Evolutionary conservation across 73 alveolate genomes (phyloP).

Genomic region (Symbiodinium natans): DNA sequence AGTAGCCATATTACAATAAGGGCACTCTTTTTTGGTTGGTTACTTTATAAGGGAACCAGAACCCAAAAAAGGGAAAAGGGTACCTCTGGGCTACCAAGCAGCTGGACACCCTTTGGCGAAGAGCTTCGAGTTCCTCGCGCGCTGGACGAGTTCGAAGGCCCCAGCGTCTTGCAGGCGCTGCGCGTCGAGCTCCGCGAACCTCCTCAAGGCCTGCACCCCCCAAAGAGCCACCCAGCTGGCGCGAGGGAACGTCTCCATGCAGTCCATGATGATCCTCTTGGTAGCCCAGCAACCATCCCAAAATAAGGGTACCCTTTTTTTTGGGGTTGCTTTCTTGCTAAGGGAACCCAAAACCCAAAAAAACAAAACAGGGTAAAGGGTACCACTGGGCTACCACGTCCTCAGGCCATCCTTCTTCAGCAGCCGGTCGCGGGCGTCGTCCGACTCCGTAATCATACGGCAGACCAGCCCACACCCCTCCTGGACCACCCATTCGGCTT

Average conservation of each 20-base stretch:
- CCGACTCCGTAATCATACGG: not conserved
- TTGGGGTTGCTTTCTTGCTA: no score
- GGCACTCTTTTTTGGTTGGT: no score
- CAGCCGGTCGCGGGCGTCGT: not conserved
- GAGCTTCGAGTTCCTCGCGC: not conserved
- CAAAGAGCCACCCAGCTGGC: constrained; percentile 18
- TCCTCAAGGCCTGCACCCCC: not conserved
- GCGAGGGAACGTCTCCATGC: not conserved
- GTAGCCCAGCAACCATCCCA: no score
- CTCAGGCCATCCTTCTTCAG: not conserved
- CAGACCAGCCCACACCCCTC: not conserved
- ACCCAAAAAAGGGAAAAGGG: no score
- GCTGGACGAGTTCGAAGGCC: constrained; percentile 6
- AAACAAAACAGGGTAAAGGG: no score
- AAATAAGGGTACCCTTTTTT: no score
- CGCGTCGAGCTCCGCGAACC: constrained; percentile 11
- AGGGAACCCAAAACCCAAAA: no score
- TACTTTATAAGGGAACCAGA: no score
- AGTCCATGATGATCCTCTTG: not conserved
- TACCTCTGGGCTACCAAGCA: not conserved
- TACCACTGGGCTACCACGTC: no score
- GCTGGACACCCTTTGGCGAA: not conserved
- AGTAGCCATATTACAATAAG: no score
- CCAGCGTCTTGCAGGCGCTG: not conserved
- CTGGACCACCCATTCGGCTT: constrained; percentile 13